Base-by-base conservation (phyloP, 139 green algal species). In the Coelastrella sp. region DNA sequence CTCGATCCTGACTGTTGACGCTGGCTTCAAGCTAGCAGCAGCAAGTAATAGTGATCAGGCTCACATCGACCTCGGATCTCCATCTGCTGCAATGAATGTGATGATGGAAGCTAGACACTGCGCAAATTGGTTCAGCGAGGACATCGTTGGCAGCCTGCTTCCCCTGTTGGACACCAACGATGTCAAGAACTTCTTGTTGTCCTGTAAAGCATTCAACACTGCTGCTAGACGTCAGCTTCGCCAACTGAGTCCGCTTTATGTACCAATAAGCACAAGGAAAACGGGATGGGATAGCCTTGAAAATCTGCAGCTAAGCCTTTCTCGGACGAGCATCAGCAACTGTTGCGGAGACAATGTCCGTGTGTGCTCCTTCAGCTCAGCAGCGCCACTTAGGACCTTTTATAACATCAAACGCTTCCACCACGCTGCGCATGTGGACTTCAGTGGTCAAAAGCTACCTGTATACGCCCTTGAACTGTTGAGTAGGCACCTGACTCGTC, bases 141-240 rank as follows among this genome's bases (percentile, higher is more conserved):
- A 84, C 25, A 35, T 84, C 9, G 59, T 84, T 60, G 78, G 78
- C 15, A n/a, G 59, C 58, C 56, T 84, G 78, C 25, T 84, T 49
- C 78, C 78, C 56, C 66, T 84, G 78, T 49, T 84, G 49, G 27
- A 17, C 58, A 60, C 9, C 20, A n/a, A 22, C 7, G 78, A 84
- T n/a, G 66, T 84, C 78, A 84, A 66, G 15, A 84, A 61, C 78
- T 60, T 25, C n/a, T 15, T 14, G 7, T 49, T 84, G 78, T 65
- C 49, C 17, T 84, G 78, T n/a, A 84, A 66, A 49, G 78, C 49
- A 14, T 84, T 60, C 17, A 14, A 25, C 66, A 60, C 17, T 7
- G 58, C 78, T 49, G 59, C 25, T 9, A 20, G 27, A n/a, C 78
- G 66, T 49, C 27, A 61, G 56, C n/a, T 60, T 27, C 78, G 78